Percentiles rank a stretch among this genome's conserved stretches.
Evolutionary conservation across 2,329 filamentous ascomycete species (phyloP).

Genomic region (Monosporascus sp.): DNA sequence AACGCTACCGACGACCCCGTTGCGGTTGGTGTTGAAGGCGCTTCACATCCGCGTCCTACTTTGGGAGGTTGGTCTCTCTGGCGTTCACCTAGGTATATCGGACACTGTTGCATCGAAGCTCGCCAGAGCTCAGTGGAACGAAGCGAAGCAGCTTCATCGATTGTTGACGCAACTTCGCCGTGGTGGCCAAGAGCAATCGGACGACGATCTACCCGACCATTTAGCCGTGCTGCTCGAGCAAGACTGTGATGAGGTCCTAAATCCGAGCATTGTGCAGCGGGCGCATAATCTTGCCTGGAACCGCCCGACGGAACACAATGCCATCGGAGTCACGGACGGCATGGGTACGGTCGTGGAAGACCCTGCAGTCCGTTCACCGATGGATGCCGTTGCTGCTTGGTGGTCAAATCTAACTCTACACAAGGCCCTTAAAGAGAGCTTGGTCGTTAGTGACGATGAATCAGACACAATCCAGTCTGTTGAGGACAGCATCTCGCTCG

Average conservation of each 20-base stretch:
- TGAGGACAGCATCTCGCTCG: slow-evolving; percentile 56
- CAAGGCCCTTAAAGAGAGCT: slow-evolving; percentile 58
- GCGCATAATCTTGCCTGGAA: slow-evolving; percentile 91
- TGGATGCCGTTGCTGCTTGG: slow-evolving; percentile 90
- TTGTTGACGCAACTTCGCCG: slow-evolving; percentile 40
- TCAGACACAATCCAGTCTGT: slow-evolving; percentile 30
- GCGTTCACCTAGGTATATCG: slow-evolving; percentile 58
- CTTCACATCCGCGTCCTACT: slow-evolving; percentile 86
- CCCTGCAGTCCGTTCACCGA: slow-evolving; percentile 74
- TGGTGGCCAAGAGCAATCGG: slow-evolving; percentile 40
- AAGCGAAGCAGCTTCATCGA: slow-evolving; percentile 63
- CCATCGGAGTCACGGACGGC: slow-evolving; percentile 59
- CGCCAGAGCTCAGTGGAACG: slow-evolving; percentile 74
- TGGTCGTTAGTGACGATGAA: slow-evolving; percentile 50
- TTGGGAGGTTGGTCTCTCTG: slow-evolving; percentile 68
- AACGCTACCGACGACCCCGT: slow-evolving; percentile 78
- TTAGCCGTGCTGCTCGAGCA: slow-evolving; percentile 70
- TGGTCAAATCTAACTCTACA: slow-evolving; percentile 74
- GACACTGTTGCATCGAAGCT: slow-evolving; percentile 69
- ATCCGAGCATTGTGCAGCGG: slow-evolving; percentile 71
- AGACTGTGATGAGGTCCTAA: slow-evolving; percentile 78
- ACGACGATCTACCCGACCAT: slow-evolving; percentile 70
- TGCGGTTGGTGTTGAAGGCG: slow-evolving; percentile 84
- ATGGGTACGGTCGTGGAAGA: slow-evolving; percentile 85
- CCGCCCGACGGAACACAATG: slow-evolving; percentile 64